phyloP scores from a whole-genome alignment of 345 rosid species.

The Eucalyptus viminalis region DNA sequence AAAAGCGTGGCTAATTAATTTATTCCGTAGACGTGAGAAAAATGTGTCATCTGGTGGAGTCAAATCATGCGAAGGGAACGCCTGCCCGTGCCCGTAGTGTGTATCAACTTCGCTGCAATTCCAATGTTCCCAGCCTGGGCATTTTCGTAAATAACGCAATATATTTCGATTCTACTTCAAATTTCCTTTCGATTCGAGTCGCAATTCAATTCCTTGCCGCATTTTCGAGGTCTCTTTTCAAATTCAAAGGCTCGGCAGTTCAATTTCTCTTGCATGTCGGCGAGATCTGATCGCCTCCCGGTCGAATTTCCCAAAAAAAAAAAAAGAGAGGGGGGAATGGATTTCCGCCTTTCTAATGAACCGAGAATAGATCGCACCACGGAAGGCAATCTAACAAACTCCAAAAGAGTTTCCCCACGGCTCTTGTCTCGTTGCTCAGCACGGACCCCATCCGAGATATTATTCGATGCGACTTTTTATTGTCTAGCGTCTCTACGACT shows the following conservation, averaged over 20 bases:
- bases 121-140: not conserved
- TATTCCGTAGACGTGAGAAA: not conserved
- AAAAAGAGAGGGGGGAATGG: fast-evolving
- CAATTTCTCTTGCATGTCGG: not conserved
- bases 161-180: not conserved
- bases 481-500: fast-evolving
- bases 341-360: not conserved
- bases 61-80: not conserved
- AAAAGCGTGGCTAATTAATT: not conserved
- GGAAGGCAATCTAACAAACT: not conserved
- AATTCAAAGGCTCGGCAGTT: not conserved
- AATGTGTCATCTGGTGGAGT: not conserved
- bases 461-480: not conserved
- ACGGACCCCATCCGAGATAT: not conserved
- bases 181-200: not conserved
- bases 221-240: not conserved
- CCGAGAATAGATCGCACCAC: not conserved
- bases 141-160: not conserved
- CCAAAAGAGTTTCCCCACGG: not conserved
- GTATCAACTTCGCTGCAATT: not conserved
- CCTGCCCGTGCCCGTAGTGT: fast-evolving
- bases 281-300: not conserved
- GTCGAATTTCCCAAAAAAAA: not conserved
- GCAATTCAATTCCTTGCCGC: not conserved
- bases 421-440: not conserved